Base-by-base conservation (phyloP, 139 green algal genomes). In the Auxenochlorella pyrenoidosa region DNA sequence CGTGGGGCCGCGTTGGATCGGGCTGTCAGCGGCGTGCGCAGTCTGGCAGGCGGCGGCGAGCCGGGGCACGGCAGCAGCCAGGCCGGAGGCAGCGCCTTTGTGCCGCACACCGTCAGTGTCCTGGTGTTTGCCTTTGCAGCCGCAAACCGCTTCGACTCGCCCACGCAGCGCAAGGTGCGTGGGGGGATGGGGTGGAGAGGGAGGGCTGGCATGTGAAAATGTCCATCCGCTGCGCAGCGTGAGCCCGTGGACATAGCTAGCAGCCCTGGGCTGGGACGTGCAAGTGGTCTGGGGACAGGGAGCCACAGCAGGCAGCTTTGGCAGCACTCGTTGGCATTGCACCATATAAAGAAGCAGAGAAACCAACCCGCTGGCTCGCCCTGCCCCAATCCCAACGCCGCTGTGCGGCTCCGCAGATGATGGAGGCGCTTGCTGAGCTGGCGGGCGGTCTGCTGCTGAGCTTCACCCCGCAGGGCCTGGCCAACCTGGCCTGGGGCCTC, bases 401-500 rank as follows among this genome's bases (percentile, higher is more conserved):
- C n/a, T n/a, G n/a, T n/a, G n/a, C 12, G 3, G 0, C 34, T 21
- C 75, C 28, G 79, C 79, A 73, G 54, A 76, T 85, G 66, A 18
- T 77, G 30, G 60, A 2, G n/a, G 66, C 34, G 43, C 66, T 86
- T 66, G 66, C 82, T 4, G 66, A 66, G 66, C 82, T 70, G 3
- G 82, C 82, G 8, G 65, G 28, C 32, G 66, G 51, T n/a, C 32
- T 86, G 65, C 82, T 86, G 65, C 30, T 24, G 1, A 22, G 79
- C 38, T 63, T 86, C 40, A 79, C 82, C 1, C 44, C 82, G 3
- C 82, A 86, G 82, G 82, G 82, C 0, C 66, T 86, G 44, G 54
- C 43, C 82, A 86, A 86, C 82, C 60, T 86, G 43, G 82, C 65
- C 1, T 86, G 66, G 66, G 82, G 82, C 15, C 82, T 86, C 34